These are phyloP conservation scores for Amniculicola lignicola DNA, from an alignment of 495 filamentous ascomycete species.

Conservation along the genomic window DNA sequence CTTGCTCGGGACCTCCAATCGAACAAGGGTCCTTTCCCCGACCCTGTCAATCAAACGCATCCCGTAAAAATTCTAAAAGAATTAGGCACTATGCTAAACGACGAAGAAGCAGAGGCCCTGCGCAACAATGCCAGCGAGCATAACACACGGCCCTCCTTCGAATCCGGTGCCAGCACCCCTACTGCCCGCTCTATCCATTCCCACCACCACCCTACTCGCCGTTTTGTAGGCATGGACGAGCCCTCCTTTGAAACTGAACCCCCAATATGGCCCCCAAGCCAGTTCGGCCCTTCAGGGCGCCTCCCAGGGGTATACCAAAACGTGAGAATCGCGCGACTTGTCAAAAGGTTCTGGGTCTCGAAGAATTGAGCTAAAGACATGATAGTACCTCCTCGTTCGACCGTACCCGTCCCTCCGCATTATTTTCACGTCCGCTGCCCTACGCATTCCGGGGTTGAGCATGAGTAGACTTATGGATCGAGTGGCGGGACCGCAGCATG, in stretches of 20 bases:
- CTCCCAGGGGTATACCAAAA: slow-evolving; percentile 46
- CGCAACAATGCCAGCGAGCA: slow-evolving; percentile 7
- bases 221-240: slow-evolving; percentile 37
- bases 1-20: slow-evolving; percentile 39
- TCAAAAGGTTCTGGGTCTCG: neutral
- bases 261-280: slow-evolving; percentile 31
- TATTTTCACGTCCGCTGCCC: slow-evolving; percentile 42
- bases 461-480: slow-evolving; percentile 41
- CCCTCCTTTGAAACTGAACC: slow-evolving; percentile 26
- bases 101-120: slow-evolving; percentile 37
- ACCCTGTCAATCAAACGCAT: slow-evolving; percentile 13
- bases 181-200: slow-evolving; percentile 10
- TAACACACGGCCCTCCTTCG: slow-evolving; percentile 11
- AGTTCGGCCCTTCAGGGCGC: slow-evolving; percentile 38
- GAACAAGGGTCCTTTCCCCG: slow-evolving; percentile 24
- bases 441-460: slow-evolving; percentile 43
- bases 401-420: slow-evolving; percentile 46
- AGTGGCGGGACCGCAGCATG: slow-evolving; percentile 39
- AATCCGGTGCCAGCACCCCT: slow-evolving; percentile 18
- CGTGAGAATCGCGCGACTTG: slow-evolving; percentile 22
- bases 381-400: slow-evolving; percentile 43
- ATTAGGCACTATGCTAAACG: slow-evolving; percentile 39
- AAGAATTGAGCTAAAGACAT: neutral
- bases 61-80: slow-evolving; percentile 30
- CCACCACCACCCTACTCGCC: slow-evolving; percentile 9